These are phyloP conservation scores for Microdochium nivale DNA, from an alignment of 2,329 filamentous ascomycete species.

Conservation along the genomic window DNA sequence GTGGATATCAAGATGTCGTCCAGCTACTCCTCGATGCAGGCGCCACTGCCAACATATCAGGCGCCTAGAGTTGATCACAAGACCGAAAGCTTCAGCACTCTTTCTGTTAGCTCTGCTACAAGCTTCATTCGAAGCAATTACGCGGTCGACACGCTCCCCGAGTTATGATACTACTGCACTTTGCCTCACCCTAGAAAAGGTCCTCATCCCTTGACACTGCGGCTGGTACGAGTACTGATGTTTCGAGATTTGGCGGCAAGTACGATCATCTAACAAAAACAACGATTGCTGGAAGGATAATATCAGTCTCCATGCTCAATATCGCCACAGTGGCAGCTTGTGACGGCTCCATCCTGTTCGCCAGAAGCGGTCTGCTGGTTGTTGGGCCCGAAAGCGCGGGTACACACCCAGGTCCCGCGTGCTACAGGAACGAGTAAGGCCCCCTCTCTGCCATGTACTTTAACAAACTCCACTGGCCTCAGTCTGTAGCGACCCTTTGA, in stretches of 20 bases:
- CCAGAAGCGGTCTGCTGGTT: constrained; percentile 63
- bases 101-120: no score
- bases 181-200: constrained; percentile 59
- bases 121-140: no score
- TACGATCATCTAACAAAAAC: background rate
- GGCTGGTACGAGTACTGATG: constrained; percentile 64
- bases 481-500: constrained; percentile 62
- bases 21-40: no score
- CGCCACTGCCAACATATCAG: no score
- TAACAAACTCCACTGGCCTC: no score
- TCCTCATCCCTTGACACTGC: constrained; percentile 47
- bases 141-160: no score
- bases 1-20: no score
- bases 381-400: constrained; percentile 66
- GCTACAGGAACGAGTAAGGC: constrained; percentile 65
- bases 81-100: no score
- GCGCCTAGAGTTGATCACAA: no score
- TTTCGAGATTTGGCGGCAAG: constrained; percentile 55
- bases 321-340: constrained; percentile 77
- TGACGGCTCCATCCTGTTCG: constrained; percentile 62
- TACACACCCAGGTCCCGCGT: constrained; percentile 63
- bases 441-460: no score
- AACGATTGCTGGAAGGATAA: background rate
- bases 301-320: background rate
- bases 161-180: background rate